These are phyloP conservation scores for Quercus glauca DNA, from an alignment of 306 rosid species.

Conservation along the genomic window DNA sequence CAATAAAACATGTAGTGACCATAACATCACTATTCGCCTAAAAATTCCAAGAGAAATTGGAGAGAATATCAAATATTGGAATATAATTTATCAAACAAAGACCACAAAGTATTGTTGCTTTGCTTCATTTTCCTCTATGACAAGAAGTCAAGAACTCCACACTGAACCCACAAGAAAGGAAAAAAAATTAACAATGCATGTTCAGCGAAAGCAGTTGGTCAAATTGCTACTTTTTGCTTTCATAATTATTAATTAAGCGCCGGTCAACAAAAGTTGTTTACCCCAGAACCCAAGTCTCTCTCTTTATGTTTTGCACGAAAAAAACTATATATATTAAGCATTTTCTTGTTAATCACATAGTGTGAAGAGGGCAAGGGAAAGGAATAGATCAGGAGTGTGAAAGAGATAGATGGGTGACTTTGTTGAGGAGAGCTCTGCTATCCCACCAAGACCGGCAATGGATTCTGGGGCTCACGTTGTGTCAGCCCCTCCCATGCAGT, in stretches of 20 bases:
- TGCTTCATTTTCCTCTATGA: too few species aligned
- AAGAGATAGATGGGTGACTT: background rate
- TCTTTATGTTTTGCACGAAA: too few species aligned
- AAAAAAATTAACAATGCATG: too few species aligned
- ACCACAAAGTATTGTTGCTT: too few species aligned
- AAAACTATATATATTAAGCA: background rate
- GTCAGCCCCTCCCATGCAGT: conserved; percentile 15
- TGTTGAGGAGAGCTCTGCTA: background rate
- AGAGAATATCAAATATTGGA: too few species aligned
- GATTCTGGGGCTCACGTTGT: background rate
- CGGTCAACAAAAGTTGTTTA: background rate
- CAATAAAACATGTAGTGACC: too few species aligned
- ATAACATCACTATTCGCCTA: too few species aligned
- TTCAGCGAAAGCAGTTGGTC: background rate
- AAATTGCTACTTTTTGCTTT: background rate
- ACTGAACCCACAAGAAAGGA: too few species aligned
- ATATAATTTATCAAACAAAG: too few species aligned
- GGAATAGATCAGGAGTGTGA: background rate
- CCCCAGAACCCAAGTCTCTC: background rate
- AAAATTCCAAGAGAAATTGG: too few species aligned
- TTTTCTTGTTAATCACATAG: background rate
- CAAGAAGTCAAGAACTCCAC: too few species aligned
- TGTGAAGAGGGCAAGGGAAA: background rate
- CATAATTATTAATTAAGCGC: background rate
- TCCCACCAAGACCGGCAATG: background rate